Conservation (phyloP, 2,329 filamentous ascomycete species). For the Ophiocordyceps polyrhachis-furcata region DNA sequence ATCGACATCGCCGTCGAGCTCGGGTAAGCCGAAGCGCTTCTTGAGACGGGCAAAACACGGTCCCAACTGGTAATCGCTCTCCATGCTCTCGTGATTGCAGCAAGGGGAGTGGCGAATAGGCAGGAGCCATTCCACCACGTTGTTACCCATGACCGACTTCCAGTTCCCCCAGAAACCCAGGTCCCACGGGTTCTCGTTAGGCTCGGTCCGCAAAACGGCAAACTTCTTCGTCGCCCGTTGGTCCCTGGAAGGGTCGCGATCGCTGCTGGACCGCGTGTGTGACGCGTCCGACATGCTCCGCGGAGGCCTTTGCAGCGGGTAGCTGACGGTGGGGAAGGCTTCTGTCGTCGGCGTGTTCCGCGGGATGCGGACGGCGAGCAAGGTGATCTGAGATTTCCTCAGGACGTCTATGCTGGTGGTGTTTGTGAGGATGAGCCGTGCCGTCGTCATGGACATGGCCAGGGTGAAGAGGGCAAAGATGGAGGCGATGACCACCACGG, state of each 20-base stretch:
- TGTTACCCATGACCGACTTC: constrained; percentile 60
- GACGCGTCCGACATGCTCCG: constrained; percentile 2
- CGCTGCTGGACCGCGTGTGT: constrained; percentile 9
- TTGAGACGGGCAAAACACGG: constrained; percentile 38
- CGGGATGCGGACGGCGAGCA: constrained; percentile 57
- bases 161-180: constrained; percentile 54
- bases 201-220: constrained; percentile 54
- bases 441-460: constrained; percentile 57
- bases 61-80: constrained; percentile 52
- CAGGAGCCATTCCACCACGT: constrained; percentile 57
- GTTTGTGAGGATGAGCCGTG: constrained; percentile 53
- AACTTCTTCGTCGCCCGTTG: constrained; percentile 45
- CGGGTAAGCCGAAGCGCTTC: constrained; percentile 14
- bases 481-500: constrained; percentile 43
- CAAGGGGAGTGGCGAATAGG: constrained; percentile 62
- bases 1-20: background rate
- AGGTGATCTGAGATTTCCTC: constrained; percentile 41
- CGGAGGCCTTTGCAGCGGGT: constrained; percentile 26
- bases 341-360: constrained; percentile 21
- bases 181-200: constrained; percentile 75
- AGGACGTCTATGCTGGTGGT: constrained; percentile 73
- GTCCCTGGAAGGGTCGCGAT: constrained; percentile 15
- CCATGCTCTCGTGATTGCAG: constrained; percentile 42
- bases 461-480: constrained; percentile 68
- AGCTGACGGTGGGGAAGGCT: constrained; percentile 34